Conservation (phyloP, 2,329 filamentous ascomycete genomes). For the Aspergillus thermomutatus region DNA sequence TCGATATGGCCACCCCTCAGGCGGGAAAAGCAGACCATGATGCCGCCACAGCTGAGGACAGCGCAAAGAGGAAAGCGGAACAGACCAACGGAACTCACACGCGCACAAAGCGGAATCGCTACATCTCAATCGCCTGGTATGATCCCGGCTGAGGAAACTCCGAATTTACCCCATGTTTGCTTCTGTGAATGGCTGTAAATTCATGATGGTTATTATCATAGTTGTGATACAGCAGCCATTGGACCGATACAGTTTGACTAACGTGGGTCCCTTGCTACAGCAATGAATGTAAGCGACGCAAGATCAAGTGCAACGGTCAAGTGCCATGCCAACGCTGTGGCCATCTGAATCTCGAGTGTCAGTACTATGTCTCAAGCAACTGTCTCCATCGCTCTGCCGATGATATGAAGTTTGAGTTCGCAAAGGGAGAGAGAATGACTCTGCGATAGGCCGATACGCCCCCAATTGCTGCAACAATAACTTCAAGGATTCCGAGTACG, state of each 20-base stretch:
- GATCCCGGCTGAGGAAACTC: conserved; percentile 19
- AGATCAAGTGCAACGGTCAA: conserved; percentile 67
- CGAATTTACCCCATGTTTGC: neutral
- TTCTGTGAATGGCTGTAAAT: neutral
- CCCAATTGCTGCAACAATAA: conserved; percentile 68
- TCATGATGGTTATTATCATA: neutral
- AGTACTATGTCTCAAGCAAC: conserved; percentile 1
- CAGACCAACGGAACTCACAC: conserved; percentile 46
- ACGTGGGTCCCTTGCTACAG: conserved; percentile 30
- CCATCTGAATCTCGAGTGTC: conserved; percentile 60
- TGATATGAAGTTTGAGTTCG: neutral
- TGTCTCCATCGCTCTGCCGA: neutral
- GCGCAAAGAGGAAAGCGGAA: conserved; percentile 43
- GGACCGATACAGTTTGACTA: conserved; percentile 6
- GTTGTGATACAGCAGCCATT: neutral
- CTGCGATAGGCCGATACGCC: conserved; percentile 53
- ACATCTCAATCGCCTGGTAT: conserved; percentile 65
- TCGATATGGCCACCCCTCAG: conserved; percentile 25
- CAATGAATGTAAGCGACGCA: conserved; percentile 64
- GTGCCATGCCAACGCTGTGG: conserved; percentile 63
- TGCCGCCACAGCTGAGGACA: conserved; percentile 22
- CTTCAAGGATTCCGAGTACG: conserved; percentile 81
- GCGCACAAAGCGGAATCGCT: conserved; percentile 63
- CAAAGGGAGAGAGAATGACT: neutral
- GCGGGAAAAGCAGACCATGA: conserved; percentile 21